Base-by-base conservation (phyloP, 1,284 basidiomycete species). In the Ceratobasidium papillatum region DNA sequence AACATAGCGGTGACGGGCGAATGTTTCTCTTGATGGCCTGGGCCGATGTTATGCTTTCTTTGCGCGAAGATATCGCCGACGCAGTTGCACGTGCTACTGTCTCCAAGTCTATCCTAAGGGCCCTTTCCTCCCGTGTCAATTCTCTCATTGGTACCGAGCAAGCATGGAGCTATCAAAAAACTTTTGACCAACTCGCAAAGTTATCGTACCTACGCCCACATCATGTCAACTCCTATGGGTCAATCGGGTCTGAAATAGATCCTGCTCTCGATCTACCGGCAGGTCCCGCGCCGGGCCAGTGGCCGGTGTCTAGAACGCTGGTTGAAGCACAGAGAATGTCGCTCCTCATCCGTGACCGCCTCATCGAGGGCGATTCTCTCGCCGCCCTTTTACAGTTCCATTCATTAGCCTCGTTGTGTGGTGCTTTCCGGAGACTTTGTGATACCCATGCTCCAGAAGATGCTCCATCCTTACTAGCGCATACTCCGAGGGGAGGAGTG, bases 1-100 rank as follows among this genome's bases (percentile, higher is more conserved):
- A 38, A 4, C 58, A 43, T 2, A 45, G 58, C 4, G 49, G 59
- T 22, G 69, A 72, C 17, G 69, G 56, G n/a, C 56, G 27, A 38
- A 27, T 51, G 45, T 41, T 72, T 27, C 38, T 72, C 45, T 32
- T 49, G 30, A 72, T 72, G 69, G 69, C 69, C 19, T 72, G 69
- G 69, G 69, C 69, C 1, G 69, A 72, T 19, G 69, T 72, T 8
- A 72, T 72, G 69, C 58, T 72, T n/a, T 72, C 69, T 36, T 45
- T 72, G 45, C 69, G 69, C 34, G 69, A 72, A 47, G 69, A 72
- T 45, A 49, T 72, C 17, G 69, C 69, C 45, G 69, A 72, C 52
- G 56, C 69, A 22, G 45, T 38, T 9, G 47, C 19, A 3, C 69
- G 69, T 11, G 25, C 43, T 7, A 62, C 69, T 17, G 25, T 19